Percentiles rank a stretch among this genome's conserved stretches.
phyloP scores from a whole-genome alignment of 768 basidiomycete species.

The Lactifluus pinguis region DNA sequence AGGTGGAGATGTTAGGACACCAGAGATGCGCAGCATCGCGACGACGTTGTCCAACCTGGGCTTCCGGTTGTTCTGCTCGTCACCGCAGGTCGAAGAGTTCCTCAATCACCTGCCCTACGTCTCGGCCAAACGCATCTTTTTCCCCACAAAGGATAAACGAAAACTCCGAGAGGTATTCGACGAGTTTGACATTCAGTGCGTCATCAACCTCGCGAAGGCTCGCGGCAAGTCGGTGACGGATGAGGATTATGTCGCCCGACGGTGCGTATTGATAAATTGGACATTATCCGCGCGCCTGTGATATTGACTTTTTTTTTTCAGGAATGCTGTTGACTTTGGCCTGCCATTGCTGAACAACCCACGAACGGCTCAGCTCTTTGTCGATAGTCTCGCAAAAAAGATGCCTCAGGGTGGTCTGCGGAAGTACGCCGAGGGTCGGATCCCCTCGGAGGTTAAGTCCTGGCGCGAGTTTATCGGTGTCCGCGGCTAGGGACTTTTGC shows the following conservation, averaged over 20 bases:
- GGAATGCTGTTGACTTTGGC: constrained; percentile 34
- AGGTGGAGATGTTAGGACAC: constrained; percentile 81
- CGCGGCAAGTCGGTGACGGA: constrained; percentile 72
- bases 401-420: constrained; percentile 71
- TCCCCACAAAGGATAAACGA: constrained; percentile 95
- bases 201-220: constrained; percentile 83
- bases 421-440: constrained; percentile 76
- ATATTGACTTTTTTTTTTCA: background rate
- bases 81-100: constrained; percentile 66
- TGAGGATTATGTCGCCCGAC: constrained; percentile 93
- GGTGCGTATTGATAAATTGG: constrained; percentile 35
- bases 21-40: constrained; percentile 80
- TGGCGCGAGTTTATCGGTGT: constrained; percentile 86
- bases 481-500: constrained; percentile 37
- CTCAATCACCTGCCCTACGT: constrained; percentile 74
- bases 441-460: constrained; percentile 85
- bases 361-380: constrained; percentile 80
- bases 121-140: constrained; percentile 79
- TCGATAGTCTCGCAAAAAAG: constrained; percentile 79
- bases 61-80: constrained; percentile 93
- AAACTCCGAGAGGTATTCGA: constrained; percentile 90
- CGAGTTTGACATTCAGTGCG: constrained; percentile 88
- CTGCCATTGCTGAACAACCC: constrained; percentile 87
- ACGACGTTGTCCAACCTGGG: constrained; percentile 75
- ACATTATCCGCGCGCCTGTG: background rate